Evolutionary conservation across 106 monocot genomes (phyloP).

Genomic region (Dendrobium huoshanense): DNA sequence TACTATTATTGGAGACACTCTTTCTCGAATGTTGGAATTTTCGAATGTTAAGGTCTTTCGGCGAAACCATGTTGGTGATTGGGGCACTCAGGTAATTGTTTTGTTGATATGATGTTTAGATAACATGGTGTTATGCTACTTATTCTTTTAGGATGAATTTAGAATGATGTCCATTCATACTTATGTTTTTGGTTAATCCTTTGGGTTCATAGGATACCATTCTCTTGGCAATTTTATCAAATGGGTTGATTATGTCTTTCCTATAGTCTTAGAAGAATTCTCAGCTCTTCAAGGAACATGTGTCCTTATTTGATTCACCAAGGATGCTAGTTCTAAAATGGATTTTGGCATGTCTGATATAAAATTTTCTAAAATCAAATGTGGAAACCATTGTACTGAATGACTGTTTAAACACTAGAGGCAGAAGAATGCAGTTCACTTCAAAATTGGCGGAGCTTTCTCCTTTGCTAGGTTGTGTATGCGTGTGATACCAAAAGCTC

Average conservation of each 20-base stretch:
- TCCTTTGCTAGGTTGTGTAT: too few species aligned
- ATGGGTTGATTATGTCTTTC: not conserved
- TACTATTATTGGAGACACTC: constrained; percentile 90
- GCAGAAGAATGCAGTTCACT: not conserved
- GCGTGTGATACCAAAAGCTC: too few species aligned
- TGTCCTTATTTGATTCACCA: not conserved
- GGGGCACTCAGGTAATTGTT: constrained; percentile 93
- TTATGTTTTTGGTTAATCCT: not conserved
- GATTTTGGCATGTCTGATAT: not conserved
- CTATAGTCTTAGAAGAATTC: not conserved
- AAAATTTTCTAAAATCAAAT: not conserved
- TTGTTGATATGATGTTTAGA: not conserved
- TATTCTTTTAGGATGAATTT: not conserved
- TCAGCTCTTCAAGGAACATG: too few species aligned
- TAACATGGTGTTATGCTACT: not conserved
- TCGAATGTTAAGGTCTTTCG: constrained; percentile 91
- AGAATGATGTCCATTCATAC: not conserved
- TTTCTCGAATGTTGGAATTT: constrained; percentile 93
- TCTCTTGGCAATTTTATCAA: not conserved
- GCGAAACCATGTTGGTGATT: constrained; percentile 97
- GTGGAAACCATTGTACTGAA: not conserved
- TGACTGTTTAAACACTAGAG: not conserved
- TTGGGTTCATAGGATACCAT: not conserved
- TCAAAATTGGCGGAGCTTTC: not conserved
- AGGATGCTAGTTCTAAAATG: not conserved